A percentile compares a stretch with the other conserved stretches of the same genome.
Conservation (phyloP, 2,329 filamentous ascomycete species). For the Anthostomella pinea region DNA sequence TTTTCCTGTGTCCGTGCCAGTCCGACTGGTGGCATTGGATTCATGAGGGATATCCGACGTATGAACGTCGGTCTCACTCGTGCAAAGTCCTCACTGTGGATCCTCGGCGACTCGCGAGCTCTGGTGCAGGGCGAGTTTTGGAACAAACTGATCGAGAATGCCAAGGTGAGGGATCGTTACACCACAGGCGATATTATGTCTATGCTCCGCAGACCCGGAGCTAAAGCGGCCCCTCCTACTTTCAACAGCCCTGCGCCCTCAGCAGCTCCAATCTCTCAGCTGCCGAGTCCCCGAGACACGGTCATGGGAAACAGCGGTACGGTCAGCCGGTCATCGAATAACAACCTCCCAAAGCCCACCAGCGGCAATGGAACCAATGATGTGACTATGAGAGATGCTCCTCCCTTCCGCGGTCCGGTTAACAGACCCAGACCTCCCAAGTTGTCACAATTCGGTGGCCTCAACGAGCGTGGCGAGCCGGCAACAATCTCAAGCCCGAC, state of each 20-base stretch:
- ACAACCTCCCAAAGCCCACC: neutral
- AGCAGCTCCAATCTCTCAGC: conserved; percentile 2
- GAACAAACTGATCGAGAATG: conserved; percentile 81
- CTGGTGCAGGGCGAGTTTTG: conserved; percentile 88
- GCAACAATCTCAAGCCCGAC: conserved; percentile 15
- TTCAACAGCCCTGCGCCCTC: conserved; percentile 9
- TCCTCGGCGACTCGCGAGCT: conserved; percentile 86
- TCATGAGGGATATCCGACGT: conserved; percentile 95
- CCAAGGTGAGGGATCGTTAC: conserved; percentile 70
- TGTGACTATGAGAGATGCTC: conserved; percentile 29
- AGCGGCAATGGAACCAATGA: conserved; percentile 17
- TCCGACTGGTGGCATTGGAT: conserved; percentile 91
- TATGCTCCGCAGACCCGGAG: conserved; percentile 45
- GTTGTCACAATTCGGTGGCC: conserved; percentile 21
- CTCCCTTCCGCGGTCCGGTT: conserved; percentile 12
- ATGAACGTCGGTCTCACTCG: conserved; percentile 99
- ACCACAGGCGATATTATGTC: conserved; percentile 62
- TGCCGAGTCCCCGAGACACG: conserved; percentile 2
- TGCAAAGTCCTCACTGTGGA: conserved; percentile 95
- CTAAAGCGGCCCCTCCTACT: conserved; percentile 29
- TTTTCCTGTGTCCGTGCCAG: conserved; percentile 97
- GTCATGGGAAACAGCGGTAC: neutral
- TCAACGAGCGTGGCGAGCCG: conserved; percentile 32
- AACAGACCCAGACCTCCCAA: conserved; percentile 24
- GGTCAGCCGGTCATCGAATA: neutral